Conservation (phyloP, 345 rosid genomes). For the Abelmoschus esculentus region DNA sequence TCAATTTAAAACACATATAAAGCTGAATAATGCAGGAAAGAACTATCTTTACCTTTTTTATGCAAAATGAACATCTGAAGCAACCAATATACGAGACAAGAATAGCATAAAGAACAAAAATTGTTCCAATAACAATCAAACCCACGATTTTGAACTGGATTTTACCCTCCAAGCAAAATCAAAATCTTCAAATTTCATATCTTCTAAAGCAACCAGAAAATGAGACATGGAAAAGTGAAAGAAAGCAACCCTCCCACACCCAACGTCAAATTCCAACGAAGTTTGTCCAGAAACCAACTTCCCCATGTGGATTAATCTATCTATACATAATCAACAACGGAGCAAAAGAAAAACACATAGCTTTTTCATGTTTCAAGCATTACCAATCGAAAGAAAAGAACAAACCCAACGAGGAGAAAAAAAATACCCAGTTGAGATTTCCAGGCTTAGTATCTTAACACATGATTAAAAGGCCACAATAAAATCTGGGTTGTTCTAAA, state of each 20-base stretch:
- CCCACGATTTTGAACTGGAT: neutral
- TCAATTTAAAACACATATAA: no score
- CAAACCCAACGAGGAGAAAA: neutral
- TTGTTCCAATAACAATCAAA: conserved; percentile 10
- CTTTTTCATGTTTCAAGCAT: neutral
- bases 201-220: neutral
- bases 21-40: no score
- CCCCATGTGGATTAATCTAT: neutral
- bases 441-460: neutral
- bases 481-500: neutral
- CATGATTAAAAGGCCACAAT: neutral
- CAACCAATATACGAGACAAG: conserved; percentile 17
- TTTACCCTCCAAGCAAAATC: neutral
- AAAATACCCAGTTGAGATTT: neutral
- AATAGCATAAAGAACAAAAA: conserved; percentile 11
- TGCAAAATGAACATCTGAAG: neutral
- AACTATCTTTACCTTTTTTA: neutral
- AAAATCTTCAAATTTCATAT: neutral
- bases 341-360: neutral
- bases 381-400: neutral
- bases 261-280: neutral
- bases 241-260: neutral
- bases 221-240: no score
- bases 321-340: neutral
- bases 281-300: neutral